Evolutionary conservation across 805 yeast species (phyloP), one percentile per base, ranked within the genome.

Genomic region (Ogataea nonfermentans): DNA sequence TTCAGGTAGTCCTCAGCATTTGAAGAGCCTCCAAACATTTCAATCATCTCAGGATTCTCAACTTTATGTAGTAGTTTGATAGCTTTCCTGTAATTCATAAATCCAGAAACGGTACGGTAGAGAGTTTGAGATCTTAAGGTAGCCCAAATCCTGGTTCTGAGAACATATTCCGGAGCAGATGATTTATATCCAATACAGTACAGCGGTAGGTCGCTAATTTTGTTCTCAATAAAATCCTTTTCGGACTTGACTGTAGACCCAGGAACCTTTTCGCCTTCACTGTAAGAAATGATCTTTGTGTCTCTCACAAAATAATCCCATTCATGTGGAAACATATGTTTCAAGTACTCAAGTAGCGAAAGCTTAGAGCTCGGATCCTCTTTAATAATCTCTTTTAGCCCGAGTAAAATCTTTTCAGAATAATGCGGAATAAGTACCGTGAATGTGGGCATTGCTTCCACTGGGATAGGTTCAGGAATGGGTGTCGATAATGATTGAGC

Each of bases 101-200:
- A 87, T 0, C 96, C 96, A 0, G 90, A 77, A 3, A 86, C 70
- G 0, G 96, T 88, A 27, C 96, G 67, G 55, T 81, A 89, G 38
- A 88, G 66, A 0, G 96, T 88, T 56, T 88, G 96, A 2, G 86
- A 76, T 53, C 95, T 70, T 38, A 84, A 63, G 0, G 95, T 85
- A 0, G 95, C 85, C 96, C 96, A 88, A 2, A 87, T 72, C 54
- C 95, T 70, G 0, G 95, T 87, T 57, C 95, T 66, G 46, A 83
- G 56, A 3, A 78, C 72, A 49, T 73, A 77, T 40, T 79, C 80
- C 0, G 84, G 80, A 3, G 77, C 70, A 2, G 88, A 73, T 16
- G 76, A 68, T 47, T 79, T 81, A 61, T 82, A 86, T 0, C 95
- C 95, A 48, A 84, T 66, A 49, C 81, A 79, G 45, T 82, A 77